Evolutionary conservation across 2,329 filamentous ascomycete genomes (phyloP), one percentile per base, ranked within the genome.

Genomic region (Botrytis tulipae): DNA sequence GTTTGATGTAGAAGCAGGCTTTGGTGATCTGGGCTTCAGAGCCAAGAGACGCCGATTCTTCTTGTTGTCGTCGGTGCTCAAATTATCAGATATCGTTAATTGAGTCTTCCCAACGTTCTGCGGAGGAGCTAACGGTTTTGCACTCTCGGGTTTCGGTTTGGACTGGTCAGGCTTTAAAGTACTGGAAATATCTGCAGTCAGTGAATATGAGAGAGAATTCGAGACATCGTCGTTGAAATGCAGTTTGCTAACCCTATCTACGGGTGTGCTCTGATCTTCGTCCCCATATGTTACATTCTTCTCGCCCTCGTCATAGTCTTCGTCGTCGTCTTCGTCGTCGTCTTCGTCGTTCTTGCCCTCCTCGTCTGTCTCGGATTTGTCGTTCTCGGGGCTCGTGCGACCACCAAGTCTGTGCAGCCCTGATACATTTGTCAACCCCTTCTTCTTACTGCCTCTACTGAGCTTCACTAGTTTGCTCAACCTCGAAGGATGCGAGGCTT

Each of bases 261-360:
- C 46, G 46, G 22, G 1, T 51, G 9, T 51, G 46, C 46, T 12
- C 1, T 14, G 46, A 4, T 51, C 46, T 4, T 51, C 46, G 10
- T 51, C 14, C 1, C 25, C 1, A 14, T 25, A 22, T 3, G 9
- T 0, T 25, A 1, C 25, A 4, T 1, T 2, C 22, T 0, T 22
- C 46, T 51, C 22, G 46, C 46, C 22, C 46, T 51, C 46, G 4
- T 25, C 4, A 0, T 25, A 0, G 22, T 25, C 4, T 25, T 51
- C 22, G 9, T 48, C 4, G 9, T 25, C 46, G 7, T 46, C 18
- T 8, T 46, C 44, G 7, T 46, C 7, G 0, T 4, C 7, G 46
- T 10, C 2, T 9, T 48, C 8, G 3, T 44, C 46, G 9, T 51
- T 51, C 0, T 51, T 3, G 0, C 4, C 1, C 22, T 12, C 46